A percentile compares a stretch with the other conserved stretches of the same genome.
phyloP scores from a whole-genome alignment of 768 basidiomycete genomes.

The Mycena amicta region DNA sequence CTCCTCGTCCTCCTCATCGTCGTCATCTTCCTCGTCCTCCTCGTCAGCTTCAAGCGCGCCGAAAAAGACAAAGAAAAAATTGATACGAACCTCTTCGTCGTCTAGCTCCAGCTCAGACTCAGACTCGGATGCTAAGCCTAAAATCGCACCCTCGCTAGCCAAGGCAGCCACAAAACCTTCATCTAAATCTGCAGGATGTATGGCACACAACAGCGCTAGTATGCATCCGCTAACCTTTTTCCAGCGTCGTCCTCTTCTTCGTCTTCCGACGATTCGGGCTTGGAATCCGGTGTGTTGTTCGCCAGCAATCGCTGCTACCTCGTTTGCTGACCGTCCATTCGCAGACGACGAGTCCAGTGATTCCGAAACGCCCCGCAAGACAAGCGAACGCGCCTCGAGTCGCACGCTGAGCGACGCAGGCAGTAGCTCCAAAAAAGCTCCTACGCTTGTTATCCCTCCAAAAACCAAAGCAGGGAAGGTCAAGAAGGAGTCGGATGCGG shows the following conservation, averaged over 20 bases:
- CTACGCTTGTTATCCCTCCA: slow-evolving; percentile 4
- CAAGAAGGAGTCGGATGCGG: slow-evolving; percentile 27
- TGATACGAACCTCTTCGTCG: slow-evolving; percentile 21
- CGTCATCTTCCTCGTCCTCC: too few species aligned
- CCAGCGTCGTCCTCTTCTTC: slow-evolving; percentile 25
- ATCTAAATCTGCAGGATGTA: neutral
- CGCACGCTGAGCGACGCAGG: slow-evolving; percentile 32
- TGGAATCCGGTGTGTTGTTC: slow-evolving; percentile 34
- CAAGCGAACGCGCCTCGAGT: slow-evolving; percentile 38
- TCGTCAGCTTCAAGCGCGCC: slow-evolving; percentile 23
- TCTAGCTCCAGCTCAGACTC: slow-evolving; percentile 33
- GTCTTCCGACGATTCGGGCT: slow-evolving; percentile 32
- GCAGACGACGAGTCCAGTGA: slow-evolving; percentile 44
- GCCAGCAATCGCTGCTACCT: neutral
- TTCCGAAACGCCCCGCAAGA: slow-evolving; percentile 14
- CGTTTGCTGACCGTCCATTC: neutral
- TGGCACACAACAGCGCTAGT: neutral
- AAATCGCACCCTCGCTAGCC: neutral
- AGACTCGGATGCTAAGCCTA: slow-evolving; percentile 30
- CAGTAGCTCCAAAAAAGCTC: slow-evolving; percentile 13
- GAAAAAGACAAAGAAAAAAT: slow-evolving; percentile 25
- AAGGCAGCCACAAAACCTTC: slow-evolving; percentile 2
- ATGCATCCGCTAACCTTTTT: too few species aligned
- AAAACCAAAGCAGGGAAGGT: neutral
- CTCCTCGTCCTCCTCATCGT: slow-evolving; percentile 22